These are phyloP conservation scores for Aspergillus kassunensis DNA, from an alignment of 495 filamentous ascomycete genomes.

Conservation along the genomic window DNA sequence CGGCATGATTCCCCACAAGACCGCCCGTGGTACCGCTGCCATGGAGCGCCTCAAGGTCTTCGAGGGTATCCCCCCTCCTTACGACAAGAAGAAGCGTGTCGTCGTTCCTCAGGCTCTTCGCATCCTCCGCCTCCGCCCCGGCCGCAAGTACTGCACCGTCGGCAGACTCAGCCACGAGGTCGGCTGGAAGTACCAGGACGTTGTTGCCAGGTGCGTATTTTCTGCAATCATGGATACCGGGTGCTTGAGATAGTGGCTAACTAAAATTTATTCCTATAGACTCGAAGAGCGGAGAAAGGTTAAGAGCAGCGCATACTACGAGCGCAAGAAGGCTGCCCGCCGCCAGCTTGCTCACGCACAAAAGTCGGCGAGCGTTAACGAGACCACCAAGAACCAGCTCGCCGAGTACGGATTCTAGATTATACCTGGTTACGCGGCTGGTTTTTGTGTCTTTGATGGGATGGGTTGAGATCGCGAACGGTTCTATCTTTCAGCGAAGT, in stretches of 20 bases:
- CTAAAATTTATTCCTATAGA: constrained; percentile 46
- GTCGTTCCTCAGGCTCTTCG: constrained; percentile 97
- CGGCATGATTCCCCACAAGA: constrained; percentile 99
- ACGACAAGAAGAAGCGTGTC: constrained; percentile 99
- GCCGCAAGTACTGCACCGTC: constrained; percentile 99
- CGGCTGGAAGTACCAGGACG: constrained; percentile 99
- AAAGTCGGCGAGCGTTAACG: constrained; percentile 85
- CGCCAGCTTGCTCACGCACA: constrained; percentile 86
- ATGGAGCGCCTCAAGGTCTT: constrained; percentile 98
- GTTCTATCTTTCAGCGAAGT: constrained; percentile 43
- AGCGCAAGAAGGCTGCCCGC: constrained; percentile 93
- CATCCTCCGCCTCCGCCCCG: constrained; percentile 90
- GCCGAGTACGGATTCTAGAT: constrained; percentile 69
- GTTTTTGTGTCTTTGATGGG: constrained; percentile 47
- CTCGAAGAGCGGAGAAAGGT: constrained; percentile 99
- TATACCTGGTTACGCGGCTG: constrained; percentile 42
- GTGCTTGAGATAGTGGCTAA: constrained; percentile 33
- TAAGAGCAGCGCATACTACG: constrained; percentile 98
- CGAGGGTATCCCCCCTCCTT: constrained; percentile 97
- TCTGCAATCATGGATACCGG: background rate
- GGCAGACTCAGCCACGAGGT: constrained; percentile 97
- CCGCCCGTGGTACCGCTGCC: constrained; percentile 90
- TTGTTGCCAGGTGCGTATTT: constrained; percentile 83
- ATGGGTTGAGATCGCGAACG: constrained; percentile 44
- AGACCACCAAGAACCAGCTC: constrained; percentile 64